phyloP scores from a whole-genome alignment of 208 protist genomes.

The Crithidia sp. region DNA sequence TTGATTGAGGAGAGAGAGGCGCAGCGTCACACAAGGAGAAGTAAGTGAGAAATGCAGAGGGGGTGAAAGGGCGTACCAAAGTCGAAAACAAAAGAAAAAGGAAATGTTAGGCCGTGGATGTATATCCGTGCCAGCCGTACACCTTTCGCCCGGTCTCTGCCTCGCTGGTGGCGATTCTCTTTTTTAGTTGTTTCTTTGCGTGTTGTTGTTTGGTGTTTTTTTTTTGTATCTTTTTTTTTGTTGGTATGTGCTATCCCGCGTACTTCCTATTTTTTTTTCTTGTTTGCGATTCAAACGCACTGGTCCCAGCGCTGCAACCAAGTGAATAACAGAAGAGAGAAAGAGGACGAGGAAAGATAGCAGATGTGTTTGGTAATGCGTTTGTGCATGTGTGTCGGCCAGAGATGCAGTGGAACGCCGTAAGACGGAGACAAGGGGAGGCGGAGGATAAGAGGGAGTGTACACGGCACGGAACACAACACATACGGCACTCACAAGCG shows the following conservation, averaged over 20 bases:
- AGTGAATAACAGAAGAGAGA: neutral
- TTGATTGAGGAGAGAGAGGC: too few relatives aligned
- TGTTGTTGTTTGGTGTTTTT: neutral
- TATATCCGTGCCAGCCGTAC: neutral
- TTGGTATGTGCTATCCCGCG: neutral
- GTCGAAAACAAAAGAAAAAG: constrained; percentile 1
- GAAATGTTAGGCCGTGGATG: neutral
- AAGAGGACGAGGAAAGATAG: too few relatives aligned
- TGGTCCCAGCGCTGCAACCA: neutral
- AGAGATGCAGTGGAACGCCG: neutral
- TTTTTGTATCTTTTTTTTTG: neutral
- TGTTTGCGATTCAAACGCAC: neutral
- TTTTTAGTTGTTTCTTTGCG: neutral
- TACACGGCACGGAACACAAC: too few relatives aligned
- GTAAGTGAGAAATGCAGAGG: neutral
- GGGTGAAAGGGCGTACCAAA: too few relatives aligned
- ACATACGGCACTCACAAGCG: too few relatives aligned
- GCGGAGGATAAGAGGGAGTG: too few relatives aligned
- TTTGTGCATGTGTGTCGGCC: too few relatives aligned
- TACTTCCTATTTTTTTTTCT: neutral
- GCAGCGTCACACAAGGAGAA: neutral
- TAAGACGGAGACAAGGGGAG: neutral
- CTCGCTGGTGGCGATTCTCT: neutral
- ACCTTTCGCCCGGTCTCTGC: too few relatives aligned
- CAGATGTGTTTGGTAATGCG: too few relatives aligned